Evolutionary conservation across 2,329 filamentous ascomycete genomes (phyloP), one percentile per base, ranked within the genome.

Genomic region (Microcyclospora tardicrescens): DNA sequence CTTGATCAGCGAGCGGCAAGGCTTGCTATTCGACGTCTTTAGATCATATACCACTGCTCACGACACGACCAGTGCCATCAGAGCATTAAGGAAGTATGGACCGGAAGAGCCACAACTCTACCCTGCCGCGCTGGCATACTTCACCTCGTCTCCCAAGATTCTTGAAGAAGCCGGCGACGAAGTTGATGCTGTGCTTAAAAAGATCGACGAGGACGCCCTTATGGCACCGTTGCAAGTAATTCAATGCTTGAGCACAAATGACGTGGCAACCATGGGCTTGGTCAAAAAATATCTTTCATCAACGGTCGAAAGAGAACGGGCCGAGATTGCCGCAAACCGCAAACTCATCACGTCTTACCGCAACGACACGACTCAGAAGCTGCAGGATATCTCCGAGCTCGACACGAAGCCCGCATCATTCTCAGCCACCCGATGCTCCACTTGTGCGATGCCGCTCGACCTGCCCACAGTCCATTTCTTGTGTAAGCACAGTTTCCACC

Each of bases 141-240:
- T 98, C 53, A 89, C 87, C 1, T 94, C 86, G 0, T 84, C 84
- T 40, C 72, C 82, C 0, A 69, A 76, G 16, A 78, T 93, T 10
- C 73, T 98, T 0, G 75, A 84, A 36, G 89, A 95, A 59, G 86
- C 85, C 0, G 87, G 87, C 0, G 68, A 85, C 35, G 89, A 96
- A 62, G 71, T 98, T 9, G 75, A 85, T 40, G 69, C 66, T 1
- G 80, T 98, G 1, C 70, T 98, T 10, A 73, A 77, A 47, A 86
- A 84, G 53, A 96, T 98, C 49, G 84, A 95, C 56, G 73, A 81
- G 45, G 86, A 94, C 52, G 81, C 84, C 1, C 73, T 98, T 29
- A 91, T 98, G 84, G 89, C 91, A 0, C 91, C 91, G 1, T 67
- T 98, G 3, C 91, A 98, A 59, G 91, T 98, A 27, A 91, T 98